These are phyloP conservation scores for Cornus suecica DNA, from an alignment of 148 eudicot genomes.

Conservation along the genomic window DNA sequence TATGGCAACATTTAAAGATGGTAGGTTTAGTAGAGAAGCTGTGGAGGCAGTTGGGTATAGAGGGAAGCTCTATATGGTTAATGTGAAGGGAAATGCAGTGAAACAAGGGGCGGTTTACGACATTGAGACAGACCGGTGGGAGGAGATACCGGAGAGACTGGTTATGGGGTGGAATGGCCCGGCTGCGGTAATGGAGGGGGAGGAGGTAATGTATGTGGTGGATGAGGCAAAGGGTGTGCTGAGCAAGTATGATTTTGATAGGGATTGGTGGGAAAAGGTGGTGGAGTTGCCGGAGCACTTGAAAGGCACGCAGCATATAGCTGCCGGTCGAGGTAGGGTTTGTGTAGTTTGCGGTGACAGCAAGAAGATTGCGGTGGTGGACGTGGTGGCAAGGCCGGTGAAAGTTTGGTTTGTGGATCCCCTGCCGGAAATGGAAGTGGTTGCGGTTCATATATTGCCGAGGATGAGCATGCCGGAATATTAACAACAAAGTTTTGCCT, in stretches of 20 bases:
- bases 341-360: conserved; percentile 26
- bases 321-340: conserved; percentile 29
- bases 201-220: conserved; percentile 29
- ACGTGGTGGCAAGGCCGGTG: conserved; percentile 23
- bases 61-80: conserved; percentile 44
- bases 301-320: conserved; percentile 36
- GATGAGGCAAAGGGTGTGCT: conserved; percentile 33
- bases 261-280: conserved; percentile 33
- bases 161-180: conserved; percentile 44
- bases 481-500: neutral
- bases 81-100: conserved; percentile 30
- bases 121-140: conserved; percentile 23
- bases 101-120: conserved; percentile 37
- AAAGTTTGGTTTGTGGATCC: conserved; percentile 28
- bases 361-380: conserved; percentile 34
- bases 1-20: conserved; percentile 24
- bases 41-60: conserved; percentile 30
- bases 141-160: conserved; percentile 45
- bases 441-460: conserved; percentile 40
- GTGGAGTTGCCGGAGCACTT: conserved; percentile 18
- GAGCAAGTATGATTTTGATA: conserved; percentile 26
- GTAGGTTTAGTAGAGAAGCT: conserved; percentile 39
- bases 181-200: conserved; percentile 17
- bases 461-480: conserved; percentile 21
- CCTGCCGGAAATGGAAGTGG: conserved; percentile 33